These are phyloP conservation scores for Plenodomus biglobosus DNA, from an alignment of 2,329 filamentous ascomycete species.

Conservation along the genomic window DNA sequence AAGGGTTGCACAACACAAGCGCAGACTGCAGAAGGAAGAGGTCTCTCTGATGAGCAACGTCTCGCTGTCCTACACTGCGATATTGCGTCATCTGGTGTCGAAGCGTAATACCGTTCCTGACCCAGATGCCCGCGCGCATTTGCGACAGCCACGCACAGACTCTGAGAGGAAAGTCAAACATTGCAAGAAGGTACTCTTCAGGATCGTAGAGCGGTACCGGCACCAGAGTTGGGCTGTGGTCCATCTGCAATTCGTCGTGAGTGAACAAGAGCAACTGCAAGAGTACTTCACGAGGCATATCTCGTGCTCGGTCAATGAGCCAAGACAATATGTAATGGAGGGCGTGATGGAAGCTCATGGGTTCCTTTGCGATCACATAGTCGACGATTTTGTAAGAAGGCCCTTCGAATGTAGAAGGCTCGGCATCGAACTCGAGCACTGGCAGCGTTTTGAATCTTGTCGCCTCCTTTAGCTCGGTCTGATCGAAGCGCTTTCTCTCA, in stretches of 20 bases:
- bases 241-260: slow-evolving; percentile 67
- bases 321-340: slow-evolving; percentile 95
- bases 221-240: slow-evolving; percentile 62
- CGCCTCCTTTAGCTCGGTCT: slow-evolving; percentile 85
- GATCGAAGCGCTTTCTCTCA: slow-evolving; percentile 82
- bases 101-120: slow-evolving; percentile 93
- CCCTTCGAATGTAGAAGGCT: slow-evolving; percentile 30
- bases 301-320: slow-evolving; percentile 86
- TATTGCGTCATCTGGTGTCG: slow-evolving; percentile 95
- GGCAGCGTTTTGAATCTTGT: slow-evolving; percentile 76
- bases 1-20: slow-evolving; percentile 80
- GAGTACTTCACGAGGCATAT: slow-evolving; percentile 68
- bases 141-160: slow-evolving; percentile 96
- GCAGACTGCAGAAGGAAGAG: slow-evolving; percentile 92
- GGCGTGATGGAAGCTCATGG: slow-evolving; percentile 96
- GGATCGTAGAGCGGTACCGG: slow-evolving; percentile 60
- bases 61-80: slow-evolving; percentile 81
- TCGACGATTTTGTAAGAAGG: slow-evolving; percentile 66
- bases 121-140: slow-evolving; percentile 99
- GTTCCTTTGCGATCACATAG: slow-evolving; percentile 83
- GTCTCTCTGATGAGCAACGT: slow-evolving; percentile 92
- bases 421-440: slow-evolving; percentile 76
- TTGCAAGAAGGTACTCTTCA: slow-evolving; percentile 80
- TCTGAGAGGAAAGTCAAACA: slow-evolving; percentile 89
- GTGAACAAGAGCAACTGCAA: slow-evolving; percentile 71